These are phyloP conservation scores for Cornus suecica DNA, from an alignment of 148 eudicot species.

Conservation along the genomic window DNA sequence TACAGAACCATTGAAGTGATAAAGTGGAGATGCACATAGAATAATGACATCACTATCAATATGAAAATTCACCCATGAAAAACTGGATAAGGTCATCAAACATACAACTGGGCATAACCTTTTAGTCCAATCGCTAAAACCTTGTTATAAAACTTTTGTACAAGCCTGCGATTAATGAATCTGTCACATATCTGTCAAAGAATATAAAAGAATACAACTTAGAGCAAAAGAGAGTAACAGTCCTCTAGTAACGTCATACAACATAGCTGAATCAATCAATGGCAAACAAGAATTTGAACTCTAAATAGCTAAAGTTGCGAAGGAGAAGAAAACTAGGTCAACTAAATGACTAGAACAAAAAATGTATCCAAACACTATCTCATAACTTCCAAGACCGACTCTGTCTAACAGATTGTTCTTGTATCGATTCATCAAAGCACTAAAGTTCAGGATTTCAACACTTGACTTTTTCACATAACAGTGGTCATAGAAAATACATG, in stretches of 20 bases:
- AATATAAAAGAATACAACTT: conserved; percentile 1
- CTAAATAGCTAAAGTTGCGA: background rate
- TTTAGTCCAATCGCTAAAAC: conserved; percentile 69
- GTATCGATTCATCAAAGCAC: background rate
- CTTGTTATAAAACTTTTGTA: conserved; percentile 72
- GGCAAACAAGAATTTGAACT: background rate
- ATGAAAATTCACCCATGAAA: background rate
- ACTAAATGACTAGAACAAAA: no score
- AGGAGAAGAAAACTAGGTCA: no score
- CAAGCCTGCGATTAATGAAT: conserved; percentile 66
- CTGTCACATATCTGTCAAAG: conserved; percentile 75
- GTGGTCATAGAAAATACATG: background rate
- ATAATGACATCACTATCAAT: background rate
- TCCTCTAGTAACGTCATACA: conserved; percentile 3
- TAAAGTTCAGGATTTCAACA: background rate
- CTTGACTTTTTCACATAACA: background rate
- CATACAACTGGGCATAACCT: conserved; percentile 86
- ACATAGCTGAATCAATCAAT: background rate
- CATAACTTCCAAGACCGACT: background rate
- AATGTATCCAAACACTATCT: background rate
- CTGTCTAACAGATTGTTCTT: no score
- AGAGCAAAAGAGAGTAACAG: background rate
- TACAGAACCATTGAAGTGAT: background rate
- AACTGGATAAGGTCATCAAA: conserved; percentile 19
- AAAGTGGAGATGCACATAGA: background rate